phyloP scores from a whole-genome alignment of 2,329 filamentous ascomycete species.

The Graphiopsis chlorocephala region DNA sequence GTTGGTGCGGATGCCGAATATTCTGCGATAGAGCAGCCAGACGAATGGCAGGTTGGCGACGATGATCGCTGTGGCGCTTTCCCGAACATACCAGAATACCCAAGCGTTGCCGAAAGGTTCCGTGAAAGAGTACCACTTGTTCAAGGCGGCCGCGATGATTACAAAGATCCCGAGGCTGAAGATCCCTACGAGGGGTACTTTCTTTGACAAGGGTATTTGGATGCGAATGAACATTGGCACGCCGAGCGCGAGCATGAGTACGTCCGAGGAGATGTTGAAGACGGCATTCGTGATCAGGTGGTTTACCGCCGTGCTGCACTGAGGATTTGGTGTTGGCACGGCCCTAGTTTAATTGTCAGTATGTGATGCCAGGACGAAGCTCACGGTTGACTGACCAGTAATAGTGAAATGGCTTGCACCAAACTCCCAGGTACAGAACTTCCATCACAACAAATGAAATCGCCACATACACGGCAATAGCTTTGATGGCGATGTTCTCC shows the following conservation, averaged over 20 bases:
- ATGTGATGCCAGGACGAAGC: not conserved
- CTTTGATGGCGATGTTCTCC: conserved; percentile 36
- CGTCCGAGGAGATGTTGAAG: conserved; percentile 47
- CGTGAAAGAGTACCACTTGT: conserved; percentile 62
- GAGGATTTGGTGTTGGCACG: conserved; percentile 31
- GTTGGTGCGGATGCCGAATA: conserved; percentile 16
- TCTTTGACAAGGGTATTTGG: conserved; percentile 46
- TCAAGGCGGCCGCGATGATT: conserved; percentile 58
- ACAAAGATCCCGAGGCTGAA: conserved; percentile 57
- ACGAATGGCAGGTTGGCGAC: conserved; percentile 61
- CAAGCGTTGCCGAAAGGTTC: conserved; percentile 56
- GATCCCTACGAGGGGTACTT: conserved; percentile 53
- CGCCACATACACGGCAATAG: conserved; percentile 35
- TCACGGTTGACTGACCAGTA: conserved; percentile 34
- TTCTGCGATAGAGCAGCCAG: conserved; percentile 54
- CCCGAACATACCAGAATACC: conserved; percentile 60
- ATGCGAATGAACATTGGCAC: conserved; percentile 47
- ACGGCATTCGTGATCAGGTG: conserved; percentile 39
- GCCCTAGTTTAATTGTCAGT: conserved; percentile 16
- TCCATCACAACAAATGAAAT: conserved; percentile 39
- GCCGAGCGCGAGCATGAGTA: conserved; percentile 44
- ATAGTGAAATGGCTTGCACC: conserved; percentile 39
- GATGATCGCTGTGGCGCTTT: conserved; percentile 58
- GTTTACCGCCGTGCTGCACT: conserved; percentile 41
- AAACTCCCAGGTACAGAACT: conserved; percentile 39